Base-by-base conservation (phyloP, 1,139 yeast species). In the Pichia sp. region DNA sequence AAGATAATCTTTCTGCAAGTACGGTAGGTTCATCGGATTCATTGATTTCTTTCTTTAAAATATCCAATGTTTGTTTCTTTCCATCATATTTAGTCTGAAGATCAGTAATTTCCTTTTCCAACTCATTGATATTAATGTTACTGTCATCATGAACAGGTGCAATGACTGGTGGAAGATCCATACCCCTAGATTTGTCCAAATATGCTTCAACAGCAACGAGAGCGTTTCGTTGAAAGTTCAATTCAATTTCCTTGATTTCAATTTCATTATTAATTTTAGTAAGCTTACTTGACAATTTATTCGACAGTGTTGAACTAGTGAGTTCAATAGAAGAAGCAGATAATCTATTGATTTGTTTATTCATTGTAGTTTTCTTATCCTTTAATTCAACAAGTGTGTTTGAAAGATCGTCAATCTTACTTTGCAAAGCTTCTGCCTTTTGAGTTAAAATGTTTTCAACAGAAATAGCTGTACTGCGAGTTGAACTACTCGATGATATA, bases 121-220 rank as follows among this genome's bases (percentile, higher is more conserved):
- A 31, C 8, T 32, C 34, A 6, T 34, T 16, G 5, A 35, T 20
- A 15, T 14, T 14, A 20, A 34, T 33, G 13, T 33, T 34, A 20
- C 41, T 30, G 14, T 18, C 20, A 9, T 41, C 38, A 22, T 20
- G 32, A 8, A 6, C 32, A 6, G 32, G 14, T 20, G 23, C 6
- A 5, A 35, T 13, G n/a, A 45, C 28, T 8, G 49, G 45, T 6
- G 50, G 39, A 5, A 46, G 22, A n/a, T 35, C 23, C 42, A 46
- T 36, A 21, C 31, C 36, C 30, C 39, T 39, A 1, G 51, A 43
- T 16, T 45, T 40, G 2, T 36, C 31, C 18, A 50, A 39, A 40
- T 50, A 49, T 6, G 46, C 46, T 16, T 38, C 27, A 6, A 50
- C 47, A 8, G 50, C 51, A 14, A 22, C 27, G 3, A 50, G 33